Evolutionary conservation across 1,139 yeast genomes (phyloP), one percentile per base, ranked within the genome.

Genomic region (Lodderomyces metapsilosis): DNA sequence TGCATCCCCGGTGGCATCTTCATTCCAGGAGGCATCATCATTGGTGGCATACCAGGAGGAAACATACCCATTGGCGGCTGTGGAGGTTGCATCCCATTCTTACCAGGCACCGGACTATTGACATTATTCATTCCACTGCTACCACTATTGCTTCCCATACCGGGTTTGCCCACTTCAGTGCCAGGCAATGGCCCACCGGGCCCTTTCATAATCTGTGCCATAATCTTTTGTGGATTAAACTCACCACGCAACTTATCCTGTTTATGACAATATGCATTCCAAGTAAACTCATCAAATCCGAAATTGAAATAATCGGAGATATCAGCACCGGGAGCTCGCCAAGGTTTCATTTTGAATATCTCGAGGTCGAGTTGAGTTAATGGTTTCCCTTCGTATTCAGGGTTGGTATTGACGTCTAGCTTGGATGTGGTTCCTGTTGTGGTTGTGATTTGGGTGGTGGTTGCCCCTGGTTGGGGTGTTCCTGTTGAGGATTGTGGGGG

Each of bases 291-390:
- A 59, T 94, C 96, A 59, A 92, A 92, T 2, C 98, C 98, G 56
- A 84, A 92, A 63, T 92, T 92, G 71, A 92, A 92, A 61, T 89
- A 92, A 62, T 92, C 98, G 2, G 95, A 80, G 34, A 88, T 70
- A 62, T 92, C 97, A 3, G 96, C 96, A 39, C 97, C 97, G 0
- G 98, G 98, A 50, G 87, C 84, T 57, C 98, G 77, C 99, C 99
- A 92, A 2, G 98, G 98, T 65, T 94, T 94, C 49, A 88, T 95
- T 50, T 88, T 89, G 37, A 91, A 68, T 39, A 82, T 84, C 49
- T 87, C 95, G 15, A 91, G 73, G 50, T 88, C 85, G n/a, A 91
- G 73, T 52, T 85, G 84, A 0, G 95, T 87, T 40, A 94, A 70
- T 3, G 95, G 95, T 51, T 80, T 77, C 4, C 96, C 98, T 43